These are phyloP conservation scores for Jamesozyma piceae DNA, from an alignment of 805 yeast species.

Conservation along the genomic window DNA sequence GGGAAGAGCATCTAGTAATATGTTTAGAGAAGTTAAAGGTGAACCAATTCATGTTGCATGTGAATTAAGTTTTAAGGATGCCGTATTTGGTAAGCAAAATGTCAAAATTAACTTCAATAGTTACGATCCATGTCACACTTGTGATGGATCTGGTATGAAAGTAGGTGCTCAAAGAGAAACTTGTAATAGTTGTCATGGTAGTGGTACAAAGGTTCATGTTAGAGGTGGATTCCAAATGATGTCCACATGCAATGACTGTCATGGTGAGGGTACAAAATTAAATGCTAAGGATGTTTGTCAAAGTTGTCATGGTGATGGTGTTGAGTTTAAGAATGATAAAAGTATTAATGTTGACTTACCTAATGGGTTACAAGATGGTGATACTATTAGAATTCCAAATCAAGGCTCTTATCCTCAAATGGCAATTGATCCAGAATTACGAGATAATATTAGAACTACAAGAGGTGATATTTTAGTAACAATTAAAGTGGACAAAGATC, in stretches of 20 bases:
- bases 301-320: slow-evolving; percentile 87
- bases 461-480: slow-evolving; percentile 87
- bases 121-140: slow-evolving; percentile 65
- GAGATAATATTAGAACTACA: slow-evolving; percentile 44
- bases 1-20: slow-evolving; percentile 7
- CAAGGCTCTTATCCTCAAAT: slow-evolving; percentile 86
- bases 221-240: slow-evolving; percentile 96
- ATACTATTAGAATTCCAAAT: slow-evolving; percentile 71
- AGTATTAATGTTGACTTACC: slow-evolving; percentile 80
- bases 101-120: slow-evolving; percentile 61
- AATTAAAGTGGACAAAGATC: slow-evolving; percentile 68
- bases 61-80: slow-evolving; percentile 71
- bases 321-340: slow-evolving; percentile 47
- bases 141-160: slow-evolving; percentile 82
- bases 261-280: slow-evolving; percentile 78
- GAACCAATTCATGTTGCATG: slow-evolving; percentile 77
- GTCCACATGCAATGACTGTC: slow-evolving; percentile 79
- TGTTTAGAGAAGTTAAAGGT: slow-evolving; percentile 71
- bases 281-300: slow-evolving; percentile 60
- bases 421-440: slow-evolving; percentile 47
- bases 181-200: slow-evolving; percentile 83
- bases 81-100: slow-evolving; percentile 68
- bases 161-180: slow-evolving; percentile 58
- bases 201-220: slow-evolving; percentile 80
- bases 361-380: slow-evolving; percentile 79